Evolutionary conservation across 305 asterid species (phyloP).

Genomic region (Withania somnifera): DNA sequence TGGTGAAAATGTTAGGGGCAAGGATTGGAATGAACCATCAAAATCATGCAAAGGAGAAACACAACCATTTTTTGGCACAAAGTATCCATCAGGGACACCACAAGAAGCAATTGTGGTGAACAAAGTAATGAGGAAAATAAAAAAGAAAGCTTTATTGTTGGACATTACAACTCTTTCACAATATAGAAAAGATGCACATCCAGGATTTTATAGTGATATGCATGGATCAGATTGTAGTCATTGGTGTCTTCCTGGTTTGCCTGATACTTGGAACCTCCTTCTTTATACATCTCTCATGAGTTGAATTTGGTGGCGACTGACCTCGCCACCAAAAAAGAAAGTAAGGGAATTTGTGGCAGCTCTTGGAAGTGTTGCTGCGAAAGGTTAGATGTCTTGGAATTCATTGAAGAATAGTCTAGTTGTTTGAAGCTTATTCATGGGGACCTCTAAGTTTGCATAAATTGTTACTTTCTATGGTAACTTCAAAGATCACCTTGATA

Average conservation of each 20-base stretch:
- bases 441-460: too few species aligned
- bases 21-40: constrained; percentile 7
- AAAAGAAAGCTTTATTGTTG: neutral
- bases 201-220: constrained; percentile 1
- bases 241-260: constrained; percentile 35
- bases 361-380: neutral
- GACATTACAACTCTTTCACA: constrained; percentile 4
- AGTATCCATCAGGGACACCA: constrained; percentile 5
- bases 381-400: neutral
- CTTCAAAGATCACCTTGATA: too few species aligned
- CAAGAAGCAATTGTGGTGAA: constrained; percentile 11
- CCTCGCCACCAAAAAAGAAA: neutral
- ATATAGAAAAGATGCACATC: constrained; percentile 5
- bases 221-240: constrained; percentile 27
- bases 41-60: constrained; percentile 5
- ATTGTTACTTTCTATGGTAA: too few species aligned
- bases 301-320: neutral
- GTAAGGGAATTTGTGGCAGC: neutral
- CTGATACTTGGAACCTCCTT: constrained; percentile 26
- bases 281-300: constrained; percentile 14
- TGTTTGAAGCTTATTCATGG: neutral
- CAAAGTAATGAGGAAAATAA: neutral
- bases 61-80: neutral
- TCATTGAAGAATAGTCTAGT: too few species aligned
- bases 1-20: neutral